Percentiles rank a stretch among this genome's conserved stretches.
Evolutionary conservation across 2,329 filamentous ascomycete species (phyloP).

Genomic region (Aspergillus brasiliensis): DNA sequence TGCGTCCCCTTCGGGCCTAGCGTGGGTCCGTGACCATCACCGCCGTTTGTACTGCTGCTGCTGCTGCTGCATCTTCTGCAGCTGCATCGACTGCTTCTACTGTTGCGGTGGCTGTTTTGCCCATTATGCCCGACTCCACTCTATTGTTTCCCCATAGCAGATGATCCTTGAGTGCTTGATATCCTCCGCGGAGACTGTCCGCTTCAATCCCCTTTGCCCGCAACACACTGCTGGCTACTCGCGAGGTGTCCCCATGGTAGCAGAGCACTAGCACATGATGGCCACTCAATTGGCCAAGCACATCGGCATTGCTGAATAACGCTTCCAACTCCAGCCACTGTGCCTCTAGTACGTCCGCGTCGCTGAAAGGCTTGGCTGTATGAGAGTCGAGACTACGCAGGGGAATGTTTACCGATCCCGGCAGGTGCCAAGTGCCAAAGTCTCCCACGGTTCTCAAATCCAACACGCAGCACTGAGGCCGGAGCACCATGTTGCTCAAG

Average conservation of each 20-base stretch:
- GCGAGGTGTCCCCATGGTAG: conserved; percentile 58
- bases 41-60: not conserved
- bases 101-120: not conserved
- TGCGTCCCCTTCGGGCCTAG: not conserved
- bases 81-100: not conserved
- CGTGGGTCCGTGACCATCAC: not conserved
- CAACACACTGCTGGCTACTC: conserved; percentile 58
- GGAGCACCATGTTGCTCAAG: conserved; percentile 27
- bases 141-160: conserved; percentile 26
- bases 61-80: not conserved
- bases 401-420: conserved; percentile 50
- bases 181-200: conserved; percentile 51
- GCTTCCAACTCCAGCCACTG: conserved; percentile 54
- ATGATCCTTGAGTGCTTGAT: conserved; percentile 30
- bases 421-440: conserved; percentile 48
- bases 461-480: conserved; percentile 41
- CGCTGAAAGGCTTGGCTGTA: conserved; percentile 50
- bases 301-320: conserved; percentile 38
- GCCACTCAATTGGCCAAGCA: conserved; percentile 25
- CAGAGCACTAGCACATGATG: conserved; percentile 53
- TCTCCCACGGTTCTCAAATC: conserved; percentile 50
- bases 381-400: conserved; percentile 38
- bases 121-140: conserved; percentile 6
- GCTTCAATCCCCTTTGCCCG: conserved; percentile 54
- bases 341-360: conserved; percentile 45